Conservation (phyloP, 345 rosid species). For the Atalantia buxifolia region DNA sequence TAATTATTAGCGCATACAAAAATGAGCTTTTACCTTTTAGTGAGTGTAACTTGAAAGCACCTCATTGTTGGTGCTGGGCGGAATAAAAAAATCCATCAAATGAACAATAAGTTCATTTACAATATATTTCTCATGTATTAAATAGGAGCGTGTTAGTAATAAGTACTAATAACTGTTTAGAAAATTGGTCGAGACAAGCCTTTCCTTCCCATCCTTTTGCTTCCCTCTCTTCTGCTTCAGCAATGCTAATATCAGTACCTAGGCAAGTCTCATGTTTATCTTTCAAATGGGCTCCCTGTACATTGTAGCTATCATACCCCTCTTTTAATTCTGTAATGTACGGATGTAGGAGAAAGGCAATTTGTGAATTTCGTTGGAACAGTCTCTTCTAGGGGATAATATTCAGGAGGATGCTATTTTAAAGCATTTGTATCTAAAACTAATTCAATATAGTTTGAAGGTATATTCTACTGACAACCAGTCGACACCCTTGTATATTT, state of each 20-base stretch:
- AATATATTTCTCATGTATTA: not conserved
- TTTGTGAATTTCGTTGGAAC: not conserved
- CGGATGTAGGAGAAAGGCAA: not conserved
- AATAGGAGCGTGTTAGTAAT: not conserved
- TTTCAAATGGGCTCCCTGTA: not conserved
- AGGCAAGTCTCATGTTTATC: not conserved
- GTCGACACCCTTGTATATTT: not conserved
- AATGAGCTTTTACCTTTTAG: not conserved
- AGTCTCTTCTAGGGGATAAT: not conserved
- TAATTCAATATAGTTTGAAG: not conserved
- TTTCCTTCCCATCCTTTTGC: not conserved
- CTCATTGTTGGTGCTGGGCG: not conserved
- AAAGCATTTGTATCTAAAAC: not conserved
- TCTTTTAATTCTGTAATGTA: not conserved
- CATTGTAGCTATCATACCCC: not conserved
- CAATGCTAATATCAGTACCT: not conserved
- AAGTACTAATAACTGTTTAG: not conserved
- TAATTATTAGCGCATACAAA: not conserved
- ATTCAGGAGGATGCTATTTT: not conserved
- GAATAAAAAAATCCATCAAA: not conserved
- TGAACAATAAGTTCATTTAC: not conserved
- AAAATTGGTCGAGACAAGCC: not conserved
- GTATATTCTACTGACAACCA: not conserved
- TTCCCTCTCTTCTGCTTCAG: not conserved
- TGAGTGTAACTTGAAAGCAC: not conserved